Conservation (phyloP, 352 stramenopile species). For the Pilasporangium apinafurcum region DNA sequence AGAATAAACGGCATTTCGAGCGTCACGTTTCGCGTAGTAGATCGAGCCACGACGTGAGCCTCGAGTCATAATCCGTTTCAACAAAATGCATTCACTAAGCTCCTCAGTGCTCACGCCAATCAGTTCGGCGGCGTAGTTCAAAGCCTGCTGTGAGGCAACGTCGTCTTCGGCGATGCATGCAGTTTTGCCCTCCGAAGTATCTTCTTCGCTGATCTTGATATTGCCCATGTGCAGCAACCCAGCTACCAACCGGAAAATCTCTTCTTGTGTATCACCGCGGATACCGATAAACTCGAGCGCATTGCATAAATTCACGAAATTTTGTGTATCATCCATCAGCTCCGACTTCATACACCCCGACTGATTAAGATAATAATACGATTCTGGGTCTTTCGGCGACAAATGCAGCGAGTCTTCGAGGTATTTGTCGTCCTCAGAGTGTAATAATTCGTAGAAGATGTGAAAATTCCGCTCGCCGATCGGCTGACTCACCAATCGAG, state of each 20-base stretch:
- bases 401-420: conserved; percentile 45
- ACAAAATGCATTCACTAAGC: conserved; percentile 66
- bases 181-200: conserved; percentile 70
- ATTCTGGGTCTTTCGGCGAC: conserved; percentile 45
- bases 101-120: conserved; percentile 59
- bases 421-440: conserved; percentile 47
- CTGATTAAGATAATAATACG: conserved; percentile 70
- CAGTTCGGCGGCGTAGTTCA: conserved; percentile 46
- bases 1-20: conserved; percentile 66
- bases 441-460: conserved; percentile 80
- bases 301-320: conserved; percentile 58
- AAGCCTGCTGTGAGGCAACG: conserved; percentile 31
- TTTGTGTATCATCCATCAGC: conserved; percentile 59
- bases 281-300: conserved; percentile 75
- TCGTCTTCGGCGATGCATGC: conserved; percentile 48
- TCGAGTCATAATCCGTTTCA: conserved; percentile 78
- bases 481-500: conserved; percentile 69
- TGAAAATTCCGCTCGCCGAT: conserved; percentile 83
- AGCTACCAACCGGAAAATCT: conserved; percentile 72
- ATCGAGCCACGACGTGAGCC: conserved; percentile 68
- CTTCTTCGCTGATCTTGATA: conserved; percentile 59
- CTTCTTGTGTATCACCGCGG: conserved; percentile 43
- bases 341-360: conserved; percentile 70
- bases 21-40: conserved; percentile 62
- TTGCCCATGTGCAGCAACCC: conserved; percentile 78